A percentile compares a stretch with the other conserved stretches of the same genome.
These are phyloP conservation scores for Groenewaldozyma sp. DNA, from an alignment of 1,139 yeast genomes.

Conservation along the genomic window DNA sequence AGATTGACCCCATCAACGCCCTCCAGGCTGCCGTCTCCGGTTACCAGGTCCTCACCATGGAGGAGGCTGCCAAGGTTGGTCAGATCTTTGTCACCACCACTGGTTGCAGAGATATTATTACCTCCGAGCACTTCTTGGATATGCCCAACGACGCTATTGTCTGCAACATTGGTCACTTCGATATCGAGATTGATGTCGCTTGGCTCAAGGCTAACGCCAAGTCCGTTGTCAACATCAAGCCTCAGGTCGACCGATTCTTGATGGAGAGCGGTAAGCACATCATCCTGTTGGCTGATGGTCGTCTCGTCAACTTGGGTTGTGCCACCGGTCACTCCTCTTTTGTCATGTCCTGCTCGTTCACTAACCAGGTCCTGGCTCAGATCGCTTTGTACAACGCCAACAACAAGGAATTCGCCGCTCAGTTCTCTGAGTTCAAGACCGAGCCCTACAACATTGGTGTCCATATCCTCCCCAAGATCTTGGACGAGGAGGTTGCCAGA, in stretches of 20 bases:
- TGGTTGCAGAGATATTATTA: constrained; percentile 98
- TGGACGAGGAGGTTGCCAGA: constrained; percentile 98
- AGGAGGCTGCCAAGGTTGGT: constrained; percentile 86
- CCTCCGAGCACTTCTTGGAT: constrained; percentile 72
- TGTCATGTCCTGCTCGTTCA: constrained; percentile 99
- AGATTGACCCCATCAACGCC: constrained; percentile 98
- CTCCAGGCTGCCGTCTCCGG: constrained; percentile 99
- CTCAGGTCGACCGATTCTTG: constrained; percentile 98
- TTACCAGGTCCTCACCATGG: constrained; percentile 95
- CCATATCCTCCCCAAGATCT: constrained; percentile 94
- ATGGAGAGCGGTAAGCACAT: constrained; percentile 87
- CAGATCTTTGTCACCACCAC: constrained; percentile 99
- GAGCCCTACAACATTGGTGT: constrained; percentile 91
- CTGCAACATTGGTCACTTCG: constrained; percentile 99
- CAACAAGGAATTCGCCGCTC: constrained; percentile 68
- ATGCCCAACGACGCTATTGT: constrained; percentile 99
- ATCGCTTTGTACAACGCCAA: constrained; percentile 93
- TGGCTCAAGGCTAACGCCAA: constrained; percentile 34
- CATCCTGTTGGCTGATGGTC: constrained; percentile 97
- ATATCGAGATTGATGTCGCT: constrained; percentile 81
- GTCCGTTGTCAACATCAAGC: constrained; percentile 73
- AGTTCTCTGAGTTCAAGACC: constrained; percentile 86
- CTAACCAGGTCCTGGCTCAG: constrained; percentile 99
- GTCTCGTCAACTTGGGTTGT: constrained; percentile 99
- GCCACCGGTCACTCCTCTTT: constrained; percentile 99